Evolutionary conservation across 148 eudicot genomes (phyloP), one percentile per base, ranked within the genome.

Genomic region (Persicaria maculosa): DNA sequence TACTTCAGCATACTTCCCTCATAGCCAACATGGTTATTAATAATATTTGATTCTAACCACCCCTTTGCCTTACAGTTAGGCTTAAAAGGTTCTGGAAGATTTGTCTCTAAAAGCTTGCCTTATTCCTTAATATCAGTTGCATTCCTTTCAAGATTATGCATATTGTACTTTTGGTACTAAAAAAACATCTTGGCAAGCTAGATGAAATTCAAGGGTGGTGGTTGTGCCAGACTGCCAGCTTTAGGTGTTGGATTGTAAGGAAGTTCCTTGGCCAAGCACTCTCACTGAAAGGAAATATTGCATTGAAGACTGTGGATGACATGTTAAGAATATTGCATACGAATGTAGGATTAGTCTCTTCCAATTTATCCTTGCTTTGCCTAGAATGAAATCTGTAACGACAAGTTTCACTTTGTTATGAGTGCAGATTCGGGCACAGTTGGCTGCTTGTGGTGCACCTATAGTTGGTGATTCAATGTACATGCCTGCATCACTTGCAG

Each of bases 401-500:
- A 57, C 4, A 15, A 59, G 15, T 9, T 3, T 59, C 25, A 65
- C 9, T 65, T 65, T 65, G 45, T 40, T 4, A 45, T 79, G 16
- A 44, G 44, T 75, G 44, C 86, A 94, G 98, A 85, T 95, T 80
- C 92, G 98, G 73, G 93, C 97, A 72, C 98, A 95, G 74, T 86
- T 94, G 80, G 98, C 97, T 72, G 97, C 97, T 9, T 84, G 84
- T 81, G 88, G 97, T 72, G 95, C 98, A 43, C 98, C 98, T 55
- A 53, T 94, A 78, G 92, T 94, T 65, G 97, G 98, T 22, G 98
- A 94, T 85, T 86, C 98, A 4, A 87, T 90, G 92, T 95, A 95
- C 84, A 92, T 90, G 96, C 96, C 92, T 10, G 96, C 93, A 77
- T 86, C 92, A 68, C 81, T 84, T 57, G 89, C 96, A n/a, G 92